Evolutionary conservation across 306 rosid species (phyloP).

Genomic region (Luffa aegyptiaca): DNA sequence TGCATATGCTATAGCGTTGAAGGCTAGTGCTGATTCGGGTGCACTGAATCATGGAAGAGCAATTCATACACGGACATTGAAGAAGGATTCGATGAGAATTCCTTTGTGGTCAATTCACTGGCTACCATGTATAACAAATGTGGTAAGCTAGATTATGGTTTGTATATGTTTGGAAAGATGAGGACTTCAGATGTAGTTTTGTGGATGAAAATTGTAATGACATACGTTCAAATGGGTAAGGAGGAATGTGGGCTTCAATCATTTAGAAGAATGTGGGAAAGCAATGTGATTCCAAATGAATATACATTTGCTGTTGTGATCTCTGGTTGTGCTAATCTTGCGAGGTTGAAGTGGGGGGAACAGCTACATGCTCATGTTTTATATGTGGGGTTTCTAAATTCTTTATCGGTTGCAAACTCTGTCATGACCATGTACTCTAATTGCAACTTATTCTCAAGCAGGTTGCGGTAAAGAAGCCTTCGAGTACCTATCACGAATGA

Average conservation of each 20-base stretch:
- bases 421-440: conserved; percentile 58
- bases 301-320: conserved; percentile 59
- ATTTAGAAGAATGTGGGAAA: conserved; percentile 48
- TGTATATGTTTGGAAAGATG: conserved; percentile 48
- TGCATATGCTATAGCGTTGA: conserved; percentile 1
- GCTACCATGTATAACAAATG: conserved; percentile 70
- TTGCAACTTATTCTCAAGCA: conserved; percentile 64
- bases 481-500: conserved; percentile 58
- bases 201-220: conserved; percentile 57
- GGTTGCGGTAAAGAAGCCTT: conserved; percentile 61
- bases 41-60: conserved; percentile 48
- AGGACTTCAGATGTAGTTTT: conserved; percentile 60
- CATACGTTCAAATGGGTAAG: conserved; percentile 40
- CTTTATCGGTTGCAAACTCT: conserved; percentile 59
- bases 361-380: conserved; percentile 53
- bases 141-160: conserved; percentile 49
- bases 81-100: conserved; percentile 53
- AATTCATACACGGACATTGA: conserved; percentile 49
- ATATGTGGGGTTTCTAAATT: conserved; percentile 37
- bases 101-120: conserved; percentile 55
- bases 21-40: conserved; percentile 46
- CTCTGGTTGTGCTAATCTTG: conserved; percentile 60
- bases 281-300: conserved; percentile 51
- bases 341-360: conserved; percentile 45
- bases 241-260: conserved; percentile 46